A percentile compares a stretch with the other conserved stretches of the same genome.
phyloP scores from a whole-genome alignment of 805 yeast species.

The Starmerella cellae region DNA sequence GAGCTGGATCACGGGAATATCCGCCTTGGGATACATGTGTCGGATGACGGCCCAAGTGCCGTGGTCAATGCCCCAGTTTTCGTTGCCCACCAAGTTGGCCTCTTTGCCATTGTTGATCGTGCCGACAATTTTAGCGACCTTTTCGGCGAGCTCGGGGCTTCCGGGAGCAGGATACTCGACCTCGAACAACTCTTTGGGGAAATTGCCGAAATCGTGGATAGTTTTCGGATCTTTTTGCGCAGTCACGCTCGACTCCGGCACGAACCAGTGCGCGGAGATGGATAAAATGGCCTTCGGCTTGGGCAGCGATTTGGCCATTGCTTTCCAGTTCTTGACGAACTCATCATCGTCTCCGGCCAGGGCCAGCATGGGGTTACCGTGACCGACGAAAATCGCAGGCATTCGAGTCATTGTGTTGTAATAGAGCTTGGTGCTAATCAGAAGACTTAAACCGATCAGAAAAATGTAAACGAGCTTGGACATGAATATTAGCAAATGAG shows the following conservation, averaged over 20 bases:
- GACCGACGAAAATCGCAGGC: constrained; percentile 16
- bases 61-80: constrained; percentile 21
- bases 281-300: constrained; percentile 19
- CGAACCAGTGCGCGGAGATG: constrained; percentile 21
- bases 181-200: constrained; percentile 17
- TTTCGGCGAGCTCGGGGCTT: constrained; percentile 17
- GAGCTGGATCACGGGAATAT: constrained; percentile 30
- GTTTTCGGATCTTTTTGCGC: constrained; percentile 15
- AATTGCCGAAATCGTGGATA: constrained; percentile 20
- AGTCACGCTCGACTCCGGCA: constrained; percentile 11
- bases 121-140: constrained; percentile 9
- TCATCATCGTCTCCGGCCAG: constrained; percentile 1
- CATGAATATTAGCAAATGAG: no score
- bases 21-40: constrained; percentile 21
- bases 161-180: constrained; percentile 21
- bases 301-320: constrained; percentile 13
- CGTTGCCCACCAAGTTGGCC: constrained; percentile 1
- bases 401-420: not conserved
- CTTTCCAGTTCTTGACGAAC: constrained; percentile 9
- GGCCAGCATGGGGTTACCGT: constrained; percentile 17
- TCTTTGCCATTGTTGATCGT: constrained; percentile 2
- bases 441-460: no score
- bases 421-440: no score
- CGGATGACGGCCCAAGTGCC: constrained; percentile 20
- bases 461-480: no score